Percentiles rank a stretch among this genome's conserved stretches.
Evolutionary conservation across 371 early-diverging fungal genomes (phyloP).

Genomic region (Mortierella sp.): DNA sequence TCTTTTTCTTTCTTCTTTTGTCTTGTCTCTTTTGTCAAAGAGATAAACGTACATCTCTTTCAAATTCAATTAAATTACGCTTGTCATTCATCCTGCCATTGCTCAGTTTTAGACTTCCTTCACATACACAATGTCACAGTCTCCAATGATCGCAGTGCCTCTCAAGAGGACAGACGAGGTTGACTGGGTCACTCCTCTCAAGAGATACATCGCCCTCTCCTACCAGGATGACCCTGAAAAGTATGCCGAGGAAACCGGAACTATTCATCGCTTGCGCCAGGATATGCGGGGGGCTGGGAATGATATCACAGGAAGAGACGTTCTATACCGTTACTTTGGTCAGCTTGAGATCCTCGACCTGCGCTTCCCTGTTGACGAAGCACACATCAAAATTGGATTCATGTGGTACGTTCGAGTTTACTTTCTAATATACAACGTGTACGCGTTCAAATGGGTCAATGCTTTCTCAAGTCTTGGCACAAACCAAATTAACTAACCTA

Average conservation of each 20-base stretch:
- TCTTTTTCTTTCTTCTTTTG: not conserved
- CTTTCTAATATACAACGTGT: not conserved
- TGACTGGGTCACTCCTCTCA: constrained; percentile 88
- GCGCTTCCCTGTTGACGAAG: constrained; percentile 93
- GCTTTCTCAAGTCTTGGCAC: constrained; percentile 13
- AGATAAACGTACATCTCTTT: no score
- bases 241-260: constrained; percentile 84
- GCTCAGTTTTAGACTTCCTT: not conserved
- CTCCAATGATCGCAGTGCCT: constrained; percentile 64
- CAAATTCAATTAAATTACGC: no score
- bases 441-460: not conserved
- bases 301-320: constrained; percentile 91
- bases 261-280: constrained; percentile 92
- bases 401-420: constrained; percentile 76
- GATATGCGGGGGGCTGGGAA: constrained; percentile 95
- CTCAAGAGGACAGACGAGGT: constrained; percentile 90
- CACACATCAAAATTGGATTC: constrained; percentile 88
- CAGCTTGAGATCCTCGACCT: constrained; percentile 95
- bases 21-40: not conserved
- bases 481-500: not conserved
- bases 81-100: not conserved
- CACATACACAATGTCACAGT: constrained; percentile 47
- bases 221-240: constrained; percentile 95
- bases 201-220: constrained; percentile 82
- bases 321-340: constrained; percentile 95